Percentiles rank a stretch among this genome's conserved stretches.
Conservation (phyloP, 306 rosid species). For the Myrica gale region DNA sequence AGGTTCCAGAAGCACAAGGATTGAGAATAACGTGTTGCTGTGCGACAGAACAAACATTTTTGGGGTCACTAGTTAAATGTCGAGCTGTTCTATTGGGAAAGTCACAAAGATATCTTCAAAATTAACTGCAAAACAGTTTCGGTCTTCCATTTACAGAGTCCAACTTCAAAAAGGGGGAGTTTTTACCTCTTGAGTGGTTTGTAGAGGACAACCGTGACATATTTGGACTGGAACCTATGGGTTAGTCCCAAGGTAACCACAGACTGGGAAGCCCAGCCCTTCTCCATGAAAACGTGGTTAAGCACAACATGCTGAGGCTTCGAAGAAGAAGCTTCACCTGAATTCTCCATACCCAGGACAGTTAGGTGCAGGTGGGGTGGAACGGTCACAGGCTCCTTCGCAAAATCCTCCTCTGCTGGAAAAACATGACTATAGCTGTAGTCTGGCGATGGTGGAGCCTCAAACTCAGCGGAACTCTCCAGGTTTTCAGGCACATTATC, state of each 20-base stretch:
- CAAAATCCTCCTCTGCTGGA: constrained; percentile 75
- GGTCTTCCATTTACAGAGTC: constrained; percentile 52
- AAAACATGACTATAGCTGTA: constrained; percentile 64
- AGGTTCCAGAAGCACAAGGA: not conserved
- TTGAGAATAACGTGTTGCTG: not conserved
- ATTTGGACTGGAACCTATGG: constrained; percentile 82
- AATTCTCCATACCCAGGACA: constrained; percentile 65
- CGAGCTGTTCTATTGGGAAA: constrained; percentile 30
- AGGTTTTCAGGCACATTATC: constrained; percentile 76
- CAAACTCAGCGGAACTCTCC: constrained; percentile 65
- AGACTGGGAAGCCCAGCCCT: constrained; percentile 76
- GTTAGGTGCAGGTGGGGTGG: constrained; percentile 82
- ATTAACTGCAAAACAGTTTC: constrained; percentile 27
- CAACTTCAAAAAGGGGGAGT: constrained; percentile 31
- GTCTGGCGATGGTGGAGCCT: constrained; percentile 83
- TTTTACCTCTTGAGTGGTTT: constrained; percentile 72
- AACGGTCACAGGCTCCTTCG: constrained; percentile 74
- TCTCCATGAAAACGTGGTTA: constrained; percentile 82
- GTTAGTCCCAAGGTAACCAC: constrained; percentile 90
- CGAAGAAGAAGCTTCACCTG: constrained; percentile 54
- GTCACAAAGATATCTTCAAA: constrained; percentile 33
- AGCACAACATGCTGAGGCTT: constrained; percentile 90
- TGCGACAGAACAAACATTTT: not conserved
- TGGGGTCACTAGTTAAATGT: constrained; percentile 6
- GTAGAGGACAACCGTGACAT: constrained; percentile 89